Evolutionary conservation across 768 basidiomycete genomes (phyloP).

Genomic region (Lactarius psammicola): DNA sequence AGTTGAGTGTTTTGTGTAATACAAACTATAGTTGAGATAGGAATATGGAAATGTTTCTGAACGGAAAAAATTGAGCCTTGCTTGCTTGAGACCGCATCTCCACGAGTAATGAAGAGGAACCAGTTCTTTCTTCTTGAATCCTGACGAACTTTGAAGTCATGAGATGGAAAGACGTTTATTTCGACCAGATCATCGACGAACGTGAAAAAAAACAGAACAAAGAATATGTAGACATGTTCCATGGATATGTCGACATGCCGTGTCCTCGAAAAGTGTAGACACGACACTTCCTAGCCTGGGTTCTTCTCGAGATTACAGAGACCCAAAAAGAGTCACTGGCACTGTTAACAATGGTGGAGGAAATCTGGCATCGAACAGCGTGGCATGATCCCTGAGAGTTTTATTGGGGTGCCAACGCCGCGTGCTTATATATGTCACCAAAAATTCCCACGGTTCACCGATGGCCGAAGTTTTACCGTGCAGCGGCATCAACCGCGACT

Average conservation of each 20-base stretch:
- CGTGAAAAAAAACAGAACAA: background rate
- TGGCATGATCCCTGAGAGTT: conserved; percentile 56
- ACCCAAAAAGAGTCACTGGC: conserved; percentile 54
- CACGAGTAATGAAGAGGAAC: too few species aligned
- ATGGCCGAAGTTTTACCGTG: background rate
- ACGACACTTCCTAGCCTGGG: conserved; percentile 69
- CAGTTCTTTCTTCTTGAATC: background rate
- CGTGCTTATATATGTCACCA: conserved; percentile 30
- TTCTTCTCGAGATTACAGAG: conserved; percentile 56
- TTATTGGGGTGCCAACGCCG: conserved; percentile 7
- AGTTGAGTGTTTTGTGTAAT: background rate
- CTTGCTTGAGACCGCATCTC: too few species aligned
- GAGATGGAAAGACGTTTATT: background rate
- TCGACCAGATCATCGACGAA: background rate
- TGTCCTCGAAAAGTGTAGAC: conserved; percentile 48
- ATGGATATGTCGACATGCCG: conserved; percentile 63
- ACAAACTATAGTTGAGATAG: background rate
- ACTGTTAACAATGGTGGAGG: conserved; percentile 58
- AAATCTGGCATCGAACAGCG: conserved; percentile 56
- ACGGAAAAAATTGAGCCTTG: too few species aligned
- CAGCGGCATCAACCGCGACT: background rate
- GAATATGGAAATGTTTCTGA: background rate
- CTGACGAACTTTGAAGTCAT: background rate
- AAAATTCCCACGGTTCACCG: conserved; percentile 42
- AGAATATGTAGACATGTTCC: conserved; percentile 42